Evolutionary conservation across 192 early-diverging fungal genomes (phyloP).

Genomic region (Blastocladiella britannica): DNA sequence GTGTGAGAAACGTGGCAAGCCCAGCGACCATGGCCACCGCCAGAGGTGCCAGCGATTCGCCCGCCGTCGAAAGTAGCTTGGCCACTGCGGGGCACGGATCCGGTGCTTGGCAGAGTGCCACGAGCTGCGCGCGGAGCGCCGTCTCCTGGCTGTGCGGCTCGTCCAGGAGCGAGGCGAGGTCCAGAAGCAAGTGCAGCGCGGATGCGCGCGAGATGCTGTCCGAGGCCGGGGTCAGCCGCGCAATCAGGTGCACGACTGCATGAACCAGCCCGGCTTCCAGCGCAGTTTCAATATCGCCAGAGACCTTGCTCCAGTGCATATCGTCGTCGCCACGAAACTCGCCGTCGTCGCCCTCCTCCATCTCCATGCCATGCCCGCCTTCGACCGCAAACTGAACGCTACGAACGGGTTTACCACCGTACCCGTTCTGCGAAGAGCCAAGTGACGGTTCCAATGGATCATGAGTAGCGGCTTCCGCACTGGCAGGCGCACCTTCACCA

Average conservation of each 20-base stretch:
- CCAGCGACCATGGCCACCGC: neutral
- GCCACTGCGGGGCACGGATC: neutral
- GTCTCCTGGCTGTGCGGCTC: neutral
- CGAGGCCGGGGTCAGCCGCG: neutral
- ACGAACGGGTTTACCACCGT: too few species aligned
- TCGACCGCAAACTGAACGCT: too few species aligned
- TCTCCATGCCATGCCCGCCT: too few species aligned
- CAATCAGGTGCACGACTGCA: neutral
- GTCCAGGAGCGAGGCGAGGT: neutral
- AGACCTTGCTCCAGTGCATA: too few species aligned
- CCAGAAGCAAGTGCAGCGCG: neutral
- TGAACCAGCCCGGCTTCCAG: neutral
- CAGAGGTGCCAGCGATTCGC: neutral
- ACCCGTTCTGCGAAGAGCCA: too few species aligned
- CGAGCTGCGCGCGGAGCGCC: neutral
- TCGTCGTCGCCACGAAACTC: too few species aligned
- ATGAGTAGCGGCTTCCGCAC: too few species aligned
- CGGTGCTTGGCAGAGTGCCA: neutral
- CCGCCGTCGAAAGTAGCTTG: neutral
- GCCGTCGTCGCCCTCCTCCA: too few species aligned
- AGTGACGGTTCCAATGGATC: too few species aligned
- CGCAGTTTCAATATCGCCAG: too few species aligned
- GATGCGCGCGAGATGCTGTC: neutral
- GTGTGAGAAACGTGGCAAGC: neutral
- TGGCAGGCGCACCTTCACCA: too few species aligned